A percentile compares a stretch with the other conserved stretches of the same genome.
Conservation (phyloP, 495 filamentous ascomycete genomes). For the Polyplosphaeria fusca region DNA sequence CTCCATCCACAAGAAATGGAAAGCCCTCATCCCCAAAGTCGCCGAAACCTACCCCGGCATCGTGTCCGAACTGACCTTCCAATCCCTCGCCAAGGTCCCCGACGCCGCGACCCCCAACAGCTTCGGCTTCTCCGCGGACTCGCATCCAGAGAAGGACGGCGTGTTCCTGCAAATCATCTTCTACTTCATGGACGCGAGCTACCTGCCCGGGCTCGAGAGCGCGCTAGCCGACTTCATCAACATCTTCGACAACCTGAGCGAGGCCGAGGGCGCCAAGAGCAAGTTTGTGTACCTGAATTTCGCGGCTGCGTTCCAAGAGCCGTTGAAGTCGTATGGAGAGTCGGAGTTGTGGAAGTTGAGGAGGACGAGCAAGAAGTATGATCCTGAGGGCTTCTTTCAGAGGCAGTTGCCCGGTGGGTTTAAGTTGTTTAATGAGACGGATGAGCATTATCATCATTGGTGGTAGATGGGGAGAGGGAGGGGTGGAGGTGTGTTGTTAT, state of each 20-base stretch:
- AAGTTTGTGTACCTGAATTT: conserved; percentile 59
- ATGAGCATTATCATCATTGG: neutral
- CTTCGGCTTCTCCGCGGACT: conserved; percentile 1
- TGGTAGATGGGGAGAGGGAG: too few relatives aligned
- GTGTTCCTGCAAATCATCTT: conserved; percentile 19
- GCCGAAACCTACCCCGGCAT: neutral
- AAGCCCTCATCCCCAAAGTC: conserved; percentile 4
- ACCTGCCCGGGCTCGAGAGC: conserved; percentile 17
- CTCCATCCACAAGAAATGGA: conserved; percentile 7
- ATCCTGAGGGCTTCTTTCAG: conserved; percentile 40
- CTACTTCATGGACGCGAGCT: neutral
- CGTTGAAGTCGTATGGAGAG: conserved; percentile 38
- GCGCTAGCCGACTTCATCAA: conserved; percentile 34
- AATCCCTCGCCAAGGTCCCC: conserved; percentile 6
- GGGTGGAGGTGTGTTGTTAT: too few relatives aligned
- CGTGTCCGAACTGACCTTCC: conserved; percentile 11
- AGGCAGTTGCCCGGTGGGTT: conserved; percentile 37
- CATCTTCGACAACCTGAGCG: neutral
- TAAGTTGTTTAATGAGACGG: conserved; percentile 30
- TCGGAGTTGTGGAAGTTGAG: conserved; percentile 14
- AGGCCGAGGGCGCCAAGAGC: conserved; percentile 30
- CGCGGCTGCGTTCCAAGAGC: conserved; percentile 38
- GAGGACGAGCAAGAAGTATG: conserved; percentile 36
- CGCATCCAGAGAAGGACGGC: conserved; percentile 7
- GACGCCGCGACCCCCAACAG: neutral